A percentile compares a stretch with the other conserved stretches of the same genome.
These are phyloP conservation scores for Colletotrichum limetticola DNA, from an alignment of 2,329 filamentous ascomycete genomes.

Conservation along the genomic window DNA sequence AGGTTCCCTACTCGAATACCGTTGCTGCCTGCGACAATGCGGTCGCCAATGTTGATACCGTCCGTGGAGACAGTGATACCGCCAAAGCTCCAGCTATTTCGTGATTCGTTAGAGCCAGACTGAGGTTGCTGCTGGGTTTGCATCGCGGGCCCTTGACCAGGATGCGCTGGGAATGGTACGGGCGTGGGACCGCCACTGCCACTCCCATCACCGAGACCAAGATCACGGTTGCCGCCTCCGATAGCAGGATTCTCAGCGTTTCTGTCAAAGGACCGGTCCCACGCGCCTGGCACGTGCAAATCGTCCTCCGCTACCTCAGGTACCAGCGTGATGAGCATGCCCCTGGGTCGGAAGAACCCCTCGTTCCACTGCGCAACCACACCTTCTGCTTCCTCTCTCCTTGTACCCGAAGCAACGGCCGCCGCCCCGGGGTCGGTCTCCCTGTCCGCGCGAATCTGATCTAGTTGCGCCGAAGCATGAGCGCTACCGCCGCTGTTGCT, in stretches of 20 bases:
- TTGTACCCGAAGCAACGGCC: background rate
- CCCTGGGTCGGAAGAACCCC: conserved; percentile 64
- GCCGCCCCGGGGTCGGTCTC: conserved; percentile 45
- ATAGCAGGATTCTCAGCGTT: conserved; percentile 12
- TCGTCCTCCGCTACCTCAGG: conserved; percentile 37
- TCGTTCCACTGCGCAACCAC: conserved; percentile 66
- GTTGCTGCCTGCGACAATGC: conserved; percentile 55
- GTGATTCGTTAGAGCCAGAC: conserved; percentile 36
- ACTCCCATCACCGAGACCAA: background rate
- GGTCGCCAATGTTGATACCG: conserved; percentile 54
- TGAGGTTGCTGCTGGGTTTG: conserved; percentile 27
- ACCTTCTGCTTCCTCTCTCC: conserved; percentile 35
- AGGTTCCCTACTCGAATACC: conserved; percentile 59
- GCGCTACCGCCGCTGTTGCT: conserved; percentile 39
- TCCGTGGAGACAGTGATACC: conserved; percentile 56
- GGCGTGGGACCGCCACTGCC: background rate
- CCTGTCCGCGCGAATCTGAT: conserved; percentile 44
- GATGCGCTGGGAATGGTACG: conserved; percentile 9
- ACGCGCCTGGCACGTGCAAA: conserved; percentile 44
- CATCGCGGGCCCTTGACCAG: conserved; percentile 26
- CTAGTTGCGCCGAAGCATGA: conserved; percentile 55
- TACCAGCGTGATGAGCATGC: conserved; percentile 53
- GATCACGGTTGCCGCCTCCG: background rate
- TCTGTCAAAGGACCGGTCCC: conserved; percentile 44
- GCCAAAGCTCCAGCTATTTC: conserved; percentile 44